Evolutionary conservation across 306 rosid species (phyloP), one percentile per base, ranked within the genome.

Genomic region (Glycine latifolia): DNA sequence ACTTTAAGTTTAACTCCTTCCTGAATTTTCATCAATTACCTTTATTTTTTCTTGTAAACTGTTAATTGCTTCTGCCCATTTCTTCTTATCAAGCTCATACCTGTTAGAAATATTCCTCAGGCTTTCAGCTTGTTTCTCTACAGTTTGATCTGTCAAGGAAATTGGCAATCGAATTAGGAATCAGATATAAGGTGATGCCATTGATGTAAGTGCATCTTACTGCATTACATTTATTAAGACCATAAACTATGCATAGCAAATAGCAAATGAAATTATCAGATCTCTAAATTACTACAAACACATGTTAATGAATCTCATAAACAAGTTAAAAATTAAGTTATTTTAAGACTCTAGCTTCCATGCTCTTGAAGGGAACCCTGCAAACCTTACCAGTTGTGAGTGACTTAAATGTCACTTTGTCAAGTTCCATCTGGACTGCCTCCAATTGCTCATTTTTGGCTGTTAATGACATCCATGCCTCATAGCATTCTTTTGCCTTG

Each of bases 391-490:
- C 93, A 43, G 81, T 87, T 75, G 89, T 82, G 61, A 89, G 88
- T 44, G 82, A 89, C 90, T 89, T 91, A 76, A 90, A 88, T 74
- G 94, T 85, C 87, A 85, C 61, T 9, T 91, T 88, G 87, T 93
- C 97, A 26, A 91, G 91, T 79, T 93, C 98, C 87, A 87, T 90
- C 80, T 87, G 89, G 81, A 89, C 90, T 80, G 87, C 75, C 71
- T 90, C 93, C 80, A 93, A 77, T 80, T 90, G 93, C 66, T 85
- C 87, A 85, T 92, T 91, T 3, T 94, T 89, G 6, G 90, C 81
- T 73, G 97, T 91, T 87, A 93, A 83, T 10, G 98, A 93, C 89
- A 89, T 91, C 97, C 97, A 94, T 20, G 98, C 98, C 87, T 94
- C 94, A 2, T 90, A 84, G 89, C 98, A 94, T 89, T 94, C 98